These are phyloP conservation scores for Penicillium ucsense DNA, from an alignment of 495 filamentous ascomycete genomes.

Conservation along the genomic window DNA sequence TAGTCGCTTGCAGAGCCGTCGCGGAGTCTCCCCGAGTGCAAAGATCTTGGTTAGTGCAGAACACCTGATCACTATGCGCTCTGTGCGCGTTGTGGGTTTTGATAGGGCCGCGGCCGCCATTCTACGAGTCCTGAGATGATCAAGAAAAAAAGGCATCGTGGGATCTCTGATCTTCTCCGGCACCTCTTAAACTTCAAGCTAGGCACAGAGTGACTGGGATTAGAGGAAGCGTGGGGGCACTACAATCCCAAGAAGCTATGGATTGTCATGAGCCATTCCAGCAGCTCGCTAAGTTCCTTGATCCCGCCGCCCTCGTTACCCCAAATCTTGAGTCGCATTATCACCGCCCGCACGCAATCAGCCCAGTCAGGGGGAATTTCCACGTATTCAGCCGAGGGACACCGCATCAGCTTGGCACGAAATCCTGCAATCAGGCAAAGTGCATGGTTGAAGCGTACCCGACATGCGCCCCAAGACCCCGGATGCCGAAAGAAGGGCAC, in stretches of 20 bases:
- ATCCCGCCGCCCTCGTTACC: constrained; percentile 21
- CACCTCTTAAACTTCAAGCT: too few relatives aligned
- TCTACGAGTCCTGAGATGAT: too few relatives aligned
- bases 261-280: constrained; percentile 18
- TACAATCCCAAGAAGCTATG: constrained; percentile 8
- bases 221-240: neutral
- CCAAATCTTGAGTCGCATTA: constrained; percentile 19
- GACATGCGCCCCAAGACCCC: constrained; percentile 23
- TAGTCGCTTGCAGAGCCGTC: constrained; percentile 3
- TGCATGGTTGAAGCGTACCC: constrained; percentile 23
- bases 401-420: constrained; percentile 13
- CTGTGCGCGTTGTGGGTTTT: neutral
- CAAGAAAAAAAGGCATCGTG: too few relatives aligned
- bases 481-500: constrained; percentile 23
- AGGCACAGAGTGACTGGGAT: too few relatives aligned
- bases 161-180: too few relatives aligned
- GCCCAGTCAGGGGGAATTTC: constrained; percentile 16
- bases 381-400: constrained; percentile 14
- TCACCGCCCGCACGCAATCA: constrained; percentile 16
- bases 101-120: too few relatives aligned
- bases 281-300: constrained; percentile 15
- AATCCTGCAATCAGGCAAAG: constrained; percentile 21
- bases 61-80: neutral
- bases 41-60: neutral
- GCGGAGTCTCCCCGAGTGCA: constrained; percentile 10